Percentiles rank a stretch among this genome's conserved stretches.
Conservation (phyloP, 768 basidiomycete species). For the Mycena epipterygia region DNA sequence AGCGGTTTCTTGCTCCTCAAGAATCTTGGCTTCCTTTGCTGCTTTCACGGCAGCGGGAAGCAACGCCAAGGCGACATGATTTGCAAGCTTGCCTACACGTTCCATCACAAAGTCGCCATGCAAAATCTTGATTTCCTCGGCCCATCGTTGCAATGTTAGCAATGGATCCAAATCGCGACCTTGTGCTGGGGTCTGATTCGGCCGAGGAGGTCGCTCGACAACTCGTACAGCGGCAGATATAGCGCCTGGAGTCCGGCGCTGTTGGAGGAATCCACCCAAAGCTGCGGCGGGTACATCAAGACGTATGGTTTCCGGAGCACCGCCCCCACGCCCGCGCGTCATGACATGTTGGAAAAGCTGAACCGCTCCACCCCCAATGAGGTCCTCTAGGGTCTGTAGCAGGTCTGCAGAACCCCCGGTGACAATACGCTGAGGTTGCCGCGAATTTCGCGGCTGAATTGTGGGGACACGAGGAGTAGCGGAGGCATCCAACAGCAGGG, state of each 20-base stretch:
- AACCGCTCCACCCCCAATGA: slow-evolving; percentile 84
- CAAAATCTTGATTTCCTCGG: slow-evolving; percentile 87
- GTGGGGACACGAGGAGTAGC: slow-evolving; percentile 57
- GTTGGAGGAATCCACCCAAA: slow-evolving; percentile 64
- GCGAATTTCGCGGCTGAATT: slow-evolving; percentile 61
- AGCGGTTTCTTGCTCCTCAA: slow-evolving; percentile 67
- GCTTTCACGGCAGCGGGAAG: slow-evolving; percentile 84
- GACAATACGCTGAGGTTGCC: slow-evolving; percentile 70
- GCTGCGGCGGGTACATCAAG: slow-evolving; percentile 81
- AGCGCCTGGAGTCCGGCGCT: slow-evolving; percentile 61
- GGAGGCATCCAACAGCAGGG: slow-evolving; percentile 80
- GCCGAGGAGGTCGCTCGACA: slow-evolving; percentile 63
- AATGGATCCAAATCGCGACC: slow-evolving; percentile 82
- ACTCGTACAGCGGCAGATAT: slow-evolving; percentile 73
- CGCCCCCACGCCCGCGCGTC: slow-evolving; percentile 66
- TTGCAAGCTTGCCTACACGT: slow-evolving; percentile 73
- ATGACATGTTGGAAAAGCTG: slow-evolving; percentile 90
- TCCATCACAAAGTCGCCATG: slow-evolving; percentile 82
- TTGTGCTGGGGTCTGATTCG: slow-evolving; percentile 55
- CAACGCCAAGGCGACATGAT: slow-evolving; percentile 80
- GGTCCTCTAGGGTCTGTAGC: slow-evolving; percentile 82
- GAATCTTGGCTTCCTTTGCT: slow-evolving; percentile 68
- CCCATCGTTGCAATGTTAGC: slow-evolving; percentile 89
- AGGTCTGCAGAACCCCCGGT: slow-evolving; percentile 69
- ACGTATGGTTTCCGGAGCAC: slow-evolving; percentile 76